A percentile compares a stretch with the other conserved stretches of the same genome.
Conservation (phyloP, 495 filamentous ascomycete species). For the Penicillium pulvis region DNA sequence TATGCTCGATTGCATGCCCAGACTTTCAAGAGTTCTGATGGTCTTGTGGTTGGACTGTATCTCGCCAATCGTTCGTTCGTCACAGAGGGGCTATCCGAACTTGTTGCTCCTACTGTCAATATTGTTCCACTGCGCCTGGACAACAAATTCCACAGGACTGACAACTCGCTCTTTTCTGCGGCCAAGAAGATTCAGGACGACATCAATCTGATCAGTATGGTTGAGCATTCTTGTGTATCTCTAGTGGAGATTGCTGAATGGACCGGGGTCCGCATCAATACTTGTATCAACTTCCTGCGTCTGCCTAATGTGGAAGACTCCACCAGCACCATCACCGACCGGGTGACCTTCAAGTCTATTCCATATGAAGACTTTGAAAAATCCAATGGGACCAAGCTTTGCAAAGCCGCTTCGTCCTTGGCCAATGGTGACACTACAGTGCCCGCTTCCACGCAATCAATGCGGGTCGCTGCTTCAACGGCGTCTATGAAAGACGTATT, state of each 20-base stretch:
- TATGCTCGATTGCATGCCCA: slow-evolving; percentile 35
- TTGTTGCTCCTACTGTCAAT: slow-evolving; percentile 37
- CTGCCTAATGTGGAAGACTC: slow-evolving; percentile 27
- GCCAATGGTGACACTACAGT: slow-evolving; percentile 19
- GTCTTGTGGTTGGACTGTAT: slow-evolving; percentile 35
- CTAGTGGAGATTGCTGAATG: slow-evolving; percentile 38
- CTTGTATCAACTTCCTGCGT: slow-evolving; percentile 41
- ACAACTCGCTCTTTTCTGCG: slow-evolving; percentile 22
- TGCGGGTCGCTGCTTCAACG: slow-evolving; percentile 11
- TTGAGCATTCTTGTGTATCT: slow-evolving; percentile 33
- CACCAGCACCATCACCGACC: slow-evolving; percentile 2
- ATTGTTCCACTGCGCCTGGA: slow-evolving; percentile 38
- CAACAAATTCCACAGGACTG: slow-evolving; percentile 16
- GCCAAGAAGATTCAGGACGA: slow-evolving; percentile 35
- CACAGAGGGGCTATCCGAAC: slow-evolving; percentile 30
- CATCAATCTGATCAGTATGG: slow-evolving; percentile 33
- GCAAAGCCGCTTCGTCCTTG: neutral
- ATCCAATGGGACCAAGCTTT: neutral
- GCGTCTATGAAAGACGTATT: slow-evolving; percentile 21
- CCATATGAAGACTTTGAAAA: slow-evolving; percentile 14
- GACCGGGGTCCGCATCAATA: slow-evolving; percentile 38
- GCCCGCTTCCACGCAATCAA: slow-evolving; percentile 10
- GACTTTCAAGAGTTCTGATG: slow-evolving; percentile 11
- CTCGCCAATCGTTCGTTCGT: slow-evolving; percentile 37
- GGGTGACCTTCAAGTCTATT: slow-evolving; percentile 18